Percentiles rank a stretch among this genome's conserved stretches.
Conservation (phyloP, 495 filamentous ascomycete genomes). For the Trichoderma reesei region DNA sequence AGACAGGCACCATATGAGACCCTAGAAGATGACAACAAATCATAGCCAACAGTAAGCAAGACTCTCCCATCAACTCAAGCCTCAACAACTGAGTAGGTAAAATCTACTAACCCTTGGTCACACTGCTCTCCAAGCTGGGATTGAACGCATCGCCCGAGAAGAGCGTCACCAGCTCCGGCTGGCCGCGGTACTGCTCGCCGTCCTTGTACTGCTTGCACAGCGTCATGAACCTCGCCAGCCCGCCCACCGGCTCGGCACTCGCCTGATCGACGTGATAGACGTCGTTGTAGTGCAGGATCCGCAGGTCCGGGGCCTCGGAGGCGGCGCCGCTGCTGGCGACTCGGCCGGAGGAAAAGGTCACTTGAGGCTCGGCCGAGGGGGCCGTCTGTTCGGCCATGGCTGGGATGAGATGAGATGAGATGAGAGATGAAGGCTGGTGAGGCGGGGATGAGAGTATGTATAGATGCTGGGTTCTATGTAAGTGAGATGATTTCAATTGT, state of each 20-base stretch:
- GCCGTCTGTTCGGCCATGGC: background rate
- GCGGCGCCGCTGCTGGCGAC: background rate
- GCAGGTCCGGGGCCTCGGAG: slow-evolving; percentile 49
- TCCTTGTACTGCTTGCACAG: slow-evolving; percentile 63
- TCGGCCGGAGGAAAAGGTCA: slow-evolving; percentile 1
- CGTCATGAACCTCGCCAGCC: slow-evolving; percentile 69
- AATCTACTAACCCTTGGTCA: slow-evolving; percentile 62
- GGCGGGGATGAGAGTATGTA: too few species aligned
- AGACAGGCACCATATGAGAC: slow-evolving; percentile 77
- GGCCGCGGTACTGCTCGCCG: slow-evolving; percentile 44
- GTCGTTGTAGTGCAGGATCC: slow-evolving; percentile 85
- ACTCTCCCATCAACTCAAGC: background rate
- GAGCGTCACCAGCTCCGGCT: slow-evolving; percentile 61
- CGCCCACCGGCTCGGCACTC: slow-evolving; percentile 72
- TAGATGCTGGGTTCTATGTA: too few species aligned
- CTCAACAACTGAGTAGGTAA: background rate
- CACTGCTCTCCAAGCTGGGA: slow-evolving; percentile 72
- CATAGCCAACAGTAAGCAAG: slow-evolving; percentile 13
- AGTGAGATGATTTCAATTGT: background rate
- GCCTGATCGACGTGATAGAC: slow-evolving; percentile 74
- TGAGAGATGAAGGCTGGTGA: too few species aligned
- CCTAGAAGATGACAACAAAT: too few species aligned
- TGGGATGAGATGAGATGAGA: too few species aligned
- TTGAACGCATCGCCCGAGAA: slow-evolving; percentile 94
- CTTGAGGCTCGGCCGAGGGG: background rate